Base-by-base conservation (phyloP, 225 moss, liverwort and hornwort species). In the Straminergon stramineum region DNA sequence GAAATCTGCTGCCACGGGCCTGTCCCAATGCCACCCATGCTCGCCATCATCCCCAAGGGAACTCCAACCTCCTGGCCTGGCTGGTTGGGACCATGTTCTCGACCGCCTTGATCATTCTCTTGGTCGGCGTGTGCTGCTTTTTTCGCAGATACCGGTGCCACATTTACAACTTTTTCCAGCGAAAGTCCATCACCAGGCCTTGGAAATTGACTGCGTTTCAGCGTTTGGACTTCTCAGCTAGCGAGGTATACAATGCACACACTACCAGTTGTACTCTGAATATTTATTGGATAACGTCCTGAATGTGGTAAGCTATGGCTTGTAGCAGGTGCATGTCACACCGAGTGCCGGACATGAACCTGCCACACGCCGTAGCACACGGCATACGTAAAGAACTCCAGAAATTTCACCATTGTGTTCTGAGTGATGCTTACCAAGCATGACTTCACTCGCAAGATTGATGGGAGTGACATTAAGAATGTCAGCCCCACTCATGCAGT, bases 131-230 rank as follows among this genome's bases (percentile, higher is more conserved):
- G 43, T 94, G 96, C 91, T 96, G 94, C 83, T 95, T 98, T 67
- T 89, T 96, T 66, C 90, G 92, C 69, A 96, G 91, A 86, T 96
- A 95, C 28, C 82, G 93, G 31, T 84, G 89, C 68, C 88, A 91
- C 77, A 93, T 98, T 70, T 88, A 86, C 83, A 90, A 93, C 27
- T 93, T 93, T 32, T 93, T 96, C 66, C 91, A 87, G 31, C 94
- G 95, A 67, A 92, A 97, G 75, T 94, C 95, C 15, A 85, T 90
- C 57, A 90, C 88, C 45, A 90, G 96, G 64, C 97, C 98, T 22
- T 98, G 98, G 98, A 98, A 97, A 60, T 60, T 97, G 78, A 98
- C 98, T 16, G 94, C 97, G 17, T 98, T 98, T 88, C 98, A 98
- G 90, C 92, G 98, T n/a, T 89, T 98, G 56, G 96, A 97, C 82